These are phyloP conservation scores for Dactylellina haptotyla DNA, from an alignment of 2,329 filamentous ascomycete species.

Conservation along the genomic window DNA sequence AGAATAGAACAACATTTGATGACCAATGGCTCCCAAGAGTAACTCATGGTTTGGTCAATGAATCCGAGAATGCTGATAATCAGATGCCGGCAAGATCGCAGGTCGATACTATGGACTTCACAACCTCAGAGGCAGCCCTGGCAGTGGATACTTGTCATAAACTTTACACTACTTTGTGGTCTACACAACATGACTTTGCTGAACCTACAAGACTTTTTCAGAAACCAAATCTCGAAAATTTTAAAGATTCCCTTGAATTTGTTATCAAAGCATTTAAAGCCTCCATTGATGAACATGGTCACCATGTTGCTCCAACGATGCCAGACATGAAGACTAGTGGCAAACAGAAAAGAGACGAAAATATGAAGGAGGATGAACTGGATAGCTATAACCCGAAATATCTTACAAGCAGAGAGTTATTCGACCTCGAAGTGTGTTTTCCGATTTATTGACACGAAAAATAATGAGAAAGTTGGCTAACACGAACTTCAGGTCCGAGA, in stretches of 20 bases:
- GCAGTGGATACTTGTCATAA: slow-evolving; percentile 65
- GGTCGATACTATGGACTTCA: slow-evolving; percentile 56
- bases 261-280: slow-evolving; percentile 48
- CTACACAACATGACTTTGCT: slow-evolving; percentile 88
- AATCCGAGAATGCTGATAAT: slow-evolving; percentile 74
- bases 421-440: slow-evolving; percentile 82
- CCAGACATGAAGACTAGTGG: no score
- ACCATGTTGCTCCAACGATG: slow-evolving; percentile 17
- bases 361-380: slow-evolving; percentile 66
- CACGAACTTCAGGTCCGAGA: slow-evolving; percentile 78
- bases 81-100: slow-evolving; percentile 58
- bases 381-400: slow-evolving; percentile 96
- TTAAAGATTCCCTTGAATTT: slow-evolving; percentile 71
- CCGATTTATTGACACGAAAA: no score
- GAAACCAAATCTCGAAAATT: slow-evolving; percentile 71
- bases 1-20: slow-evolving; percentile 91
- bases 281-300: slow-evolving; percentile 43
- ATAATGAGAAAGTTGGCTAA: no score
- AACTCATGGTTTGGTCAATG: slow-evolving; percentile 60
- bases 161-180: slow-evolving; percentile 94
- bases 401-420: slow-evolving; percentile 94
- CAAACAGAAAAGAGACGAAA: slow-evolving; percentile 62
- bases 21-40: slow-evolving; percentile 62
- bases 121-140: slow-evolving; percentile 61
- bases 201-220: slow-evolving; percentile 87